A percentile compares a stretch with the other conserved stretches of the same genome.
Conservation (phyloP, 129 eudicot species). For the Artemisia annua region DNA sequence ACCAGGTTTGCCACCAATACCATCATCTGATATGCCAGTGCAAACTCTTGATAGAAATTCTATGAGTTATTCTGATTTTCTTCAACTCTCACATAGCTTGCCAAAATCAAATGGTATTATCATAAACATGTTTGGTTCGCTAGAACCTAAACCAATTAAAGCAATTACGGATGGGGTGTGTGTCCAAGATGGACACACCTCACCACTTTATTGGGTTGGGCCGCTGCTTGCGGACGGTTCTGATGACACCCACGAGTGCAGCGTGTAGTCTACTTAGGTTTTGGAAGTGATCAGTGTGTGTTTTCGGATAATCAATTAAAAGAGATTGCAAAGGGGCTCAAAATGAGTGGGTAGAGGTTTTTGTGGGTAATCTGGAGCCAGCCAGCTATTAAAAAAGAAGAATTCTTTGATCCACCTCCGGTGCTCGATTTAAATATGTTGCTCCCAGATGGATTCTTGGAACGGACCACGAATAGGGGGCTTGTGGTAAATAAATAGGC, state of each 20-base stretch:
- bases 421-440: conserved; percentile 34
- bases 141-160: conserved; percentile 35
- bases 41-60: conserved; percentile 26
- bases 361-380: no score
- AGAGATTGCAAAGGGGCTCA: conserved; percentile 61
- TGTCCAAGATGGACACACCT: conserved; percentile 27
- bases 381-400: not conserved
- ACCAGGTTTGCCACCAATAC: conserved; percentile 46
- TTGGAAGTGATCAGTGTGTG: conserved; percentile 51
- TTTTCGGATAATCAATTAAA: conserved; percentile 50
- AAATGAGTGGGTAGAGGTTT: conserved; percentile 34
- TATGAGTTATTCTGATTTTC: conserved; percentile 14
- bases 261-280: conserved; percentile 56
- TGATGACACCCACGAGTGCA: not conserved
- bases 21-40: conserved; percentile 23
- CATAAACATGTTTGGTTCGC: conserved; percentile 40
- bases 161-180: conserved; percentile 26
- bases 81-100: not conserved
- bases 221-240: conserved; percentile 31
- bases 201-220: conserved; percentile 43
- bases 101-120: conserved; percentile 44
- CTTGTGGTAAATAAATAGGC: conserved; percentile 46
- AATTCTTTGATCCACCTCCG: conserved; percentile 13
- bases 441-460: conserved; percentile 41
- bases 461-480: conserved; percentile 27